Conservation (phyloP, 176 grass and related monocot species). For the Elaeis guineensis region DNA sequence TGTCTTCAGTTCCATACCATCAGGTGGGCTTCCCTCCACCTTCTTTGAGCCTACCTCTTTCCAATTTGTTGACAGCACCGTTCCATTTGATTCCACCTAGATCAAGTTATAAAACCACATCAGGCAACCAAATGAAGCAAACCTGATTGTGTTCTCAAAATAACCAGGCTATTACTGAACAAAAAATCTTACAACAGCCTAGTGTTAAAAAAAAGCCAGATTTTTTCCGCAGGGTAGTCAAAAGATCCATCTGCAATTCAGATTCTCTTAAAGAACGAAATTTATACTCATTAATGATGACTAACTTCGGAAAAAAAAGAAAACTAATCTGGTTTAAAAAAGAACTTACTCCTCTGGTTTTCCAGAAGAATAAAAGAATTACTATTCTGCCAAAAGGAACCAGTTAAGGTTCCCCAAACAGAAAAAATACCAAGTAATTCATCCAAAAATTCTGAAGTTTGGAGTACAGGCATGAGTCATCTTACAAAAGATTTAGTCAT, state of each 20-base stretch:
- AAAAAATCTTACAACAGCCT: no score
- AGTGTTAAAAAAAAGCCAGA: no score
- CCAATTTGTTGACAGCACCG: slow-evolving; percentile 83
- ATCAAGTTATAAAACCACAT: background rate
- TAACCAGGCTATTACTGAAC: background rate
- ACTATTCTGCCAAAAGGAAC: no score
- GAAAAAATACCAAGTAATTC: background rate
- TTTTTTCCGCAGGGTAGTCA: no score
- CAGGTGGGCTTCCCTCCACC: slow-evolving; percentile 60
- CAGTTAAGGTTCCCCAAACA: no score
- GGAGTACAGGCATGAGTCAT: background rate
- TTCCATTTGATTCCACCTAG: slow-evolving; percentile 87
- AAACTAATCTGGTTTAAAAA: no score
- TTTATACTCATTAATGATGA: no score
- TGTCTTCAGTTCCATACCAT: slow-evolving; percentile 79
- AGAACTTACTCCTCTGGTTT: no score
- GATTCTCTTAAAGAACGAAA: no score
- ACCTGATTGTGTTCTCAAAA: background rate
- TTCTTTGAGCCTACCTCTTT: slow-evolving; percentile 62
- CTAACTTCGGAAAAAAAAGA: no score
- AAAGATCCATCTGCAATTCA: no score
- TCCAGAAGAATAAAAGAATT: no score
- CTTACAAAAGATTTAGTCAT: slow-evolving; percentile 86
- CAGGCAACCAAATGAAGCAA: background rate
- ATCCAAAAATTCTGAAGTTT: background rate